A percentile compares a stretch with the other conserved stretches of the same genome.
Evolutionary conservation across 2,329 filamentous ascomycete species (phyloP).

Genomic region (Leptoxyphium fumago): DNA sequence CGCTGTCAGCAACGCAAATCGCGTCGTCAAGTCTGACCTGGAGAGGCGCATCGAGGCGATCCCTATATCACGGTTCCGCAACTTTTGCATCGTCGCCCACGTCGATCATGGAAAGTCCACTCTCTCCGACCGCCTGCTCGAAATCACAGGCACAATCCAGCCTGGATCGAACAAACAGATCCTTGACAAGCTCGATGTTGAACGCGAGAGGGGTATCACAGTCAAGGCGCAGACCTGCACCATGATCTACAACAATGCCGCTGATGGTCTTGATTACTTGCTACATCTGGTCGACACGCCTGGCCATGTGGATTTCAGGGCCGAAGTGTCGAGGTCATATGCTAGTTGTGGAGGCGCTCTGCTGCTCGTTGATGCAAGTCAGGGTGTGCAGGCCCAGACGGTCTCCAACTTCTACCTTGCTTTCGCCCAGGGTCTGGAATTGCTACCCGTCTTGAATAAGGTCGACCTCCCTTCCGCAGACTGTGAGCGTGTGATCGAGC

Average conservation of each 20-base stretch:
- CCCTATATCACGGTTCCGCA: conserved; percentile 66
- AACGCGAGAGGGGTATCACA: conserved; percentile 89
- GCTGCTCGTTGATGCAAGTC: conserved; percentile 85
- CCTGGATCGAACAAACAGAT: conserved; percentile 85
- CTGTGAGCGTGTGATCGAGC: conserved; percentile 67
- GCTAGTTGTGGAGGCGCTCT: conserved; percentile 88
- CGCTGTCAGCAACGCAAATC: neutral
- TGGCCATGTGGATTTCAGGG: conserved; percentile 93
- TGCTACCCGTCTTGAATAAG: conserved; percentile 94
- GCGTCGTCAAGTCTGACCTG: conserved; percentile 28
- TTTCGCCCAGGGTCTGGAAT: conserved; percentile 73
- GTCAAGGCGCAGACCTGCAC: conserved; percentile 98
- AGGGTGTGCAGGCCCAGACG: conserved; percentile 93
- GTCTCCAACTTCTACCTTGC: conserved; percentile 98
- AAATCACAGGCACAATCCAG: conserved; percentile 85
- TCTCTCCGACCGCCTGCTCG: conserved; percentile 78
- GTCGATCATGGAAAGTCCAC: conserved; percentile 99
- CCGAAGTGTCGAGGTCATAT: conserved; percentile 90
- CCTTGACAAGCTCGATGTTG: conserved; percentile 91
- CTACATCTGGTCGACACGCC: conserved; percentile 93
- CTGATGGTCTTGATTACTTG: conserved; percentile 63
- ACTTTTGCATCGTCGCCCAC: conserved; percentile 97
- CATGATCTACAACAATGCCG: conserved; percentile 79
- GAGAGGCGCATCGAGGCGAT: conserved; percentile 57
- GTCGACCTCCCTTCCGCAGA: conserved; percentile 86